A percentile compares a stretch with the other conserved stretches of the same genome.
Conservation (phyloP, 208 protist species). For the Sergeia podlipaevii region DNA sequence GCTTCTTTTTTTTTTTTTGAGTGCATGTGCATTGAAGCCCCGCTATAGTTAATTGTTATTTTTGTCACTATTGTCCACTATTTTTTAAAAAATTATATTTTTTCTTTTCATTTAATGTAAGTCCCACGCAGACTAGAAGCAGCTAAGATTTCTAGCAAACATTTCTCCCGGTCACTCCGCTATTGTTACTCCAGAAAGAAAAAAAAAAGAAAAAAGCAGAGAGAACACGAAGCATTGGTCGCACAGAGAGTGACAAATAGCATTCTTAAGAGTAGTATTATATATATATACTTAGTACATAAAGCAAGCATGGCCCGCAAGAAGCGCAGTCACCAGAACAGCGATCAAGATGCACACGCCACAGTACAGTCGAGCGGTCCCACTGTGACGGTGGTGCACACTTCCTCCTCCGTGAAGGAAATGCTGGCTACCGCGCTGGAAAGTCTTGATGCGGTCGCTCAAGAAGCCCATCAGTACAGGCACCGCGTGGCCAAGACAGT, state of each 20-base stretch:
- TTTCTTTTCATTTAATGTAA: too few relatives aligned
- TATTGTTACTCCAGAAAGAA: too few relatives aligned
- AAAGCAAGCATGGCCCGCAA: too few relatives aligned
- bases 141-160: too few relatives aligned
- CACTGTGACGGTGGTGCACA: not conserved
- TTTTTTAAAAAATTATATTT: not conserved
- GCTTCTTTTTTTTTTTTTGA: constrained; percentile 18
- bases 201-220: too few relatives aligned
- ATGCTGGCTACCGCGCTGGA: constrained; percentile 24
- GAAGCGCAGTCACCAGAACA: not conserved
- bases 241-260: constrained; percentile 1
- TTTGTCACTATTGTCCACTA: not conserved
- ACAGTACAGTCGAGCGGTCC: constrained; percentile 7
- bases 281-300: too few relatives aligned
- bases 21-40: not conserved
- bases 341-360: too few relatives aligned
- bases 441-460: constrained; percentile 43
- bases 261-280: constrained; percentile 1
- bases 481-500: not conserved
- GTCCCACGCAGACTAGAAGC: too few relatives aligned
- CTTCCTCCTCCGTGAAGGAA: constrained; percentile 11
- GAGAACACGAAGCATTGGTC: constrained; percentile 15
- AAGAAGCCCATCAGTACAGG: constrained; percentile 41
- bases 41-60: not conserved
- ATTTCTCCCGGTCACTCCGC: too few relatives aligned